Percentiles rank a stretch among this genome's conserved stretches.
phyloP scores from a whole-genome alignment of 805 yeast species.

The Candida sonorensis region DNA sequence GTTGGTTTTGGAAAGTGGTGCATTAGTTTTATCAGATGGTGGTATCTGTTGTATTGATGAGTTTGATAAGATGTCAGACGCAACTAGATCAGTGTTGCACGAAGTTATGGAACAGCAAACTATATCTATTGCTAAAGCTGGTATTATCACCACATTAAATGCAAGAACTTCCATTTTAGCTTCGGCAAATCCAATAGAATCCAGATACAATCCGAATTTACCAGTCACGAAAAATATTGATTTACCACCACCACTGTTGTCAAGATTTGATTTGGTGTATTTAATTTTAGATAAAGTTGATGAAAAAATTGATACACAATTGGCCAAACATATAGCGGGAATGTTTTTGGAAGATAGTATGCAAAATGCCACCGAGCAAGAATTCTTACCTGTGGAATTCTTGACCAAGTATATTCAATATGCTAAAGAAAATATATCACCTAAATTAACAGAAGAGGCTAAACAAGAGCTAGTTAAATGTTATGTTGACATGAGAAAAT shows the following conservation, averaged over 20 bases:
- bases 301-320: constrained; percentile 71
- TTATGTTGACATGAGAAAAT: constrained; percentile 88
- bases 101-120: constrained; percentile 99
- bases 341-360: constrained; percentile 89
- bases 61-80: constrained; percentile 94
- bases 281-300: constrained; percentile 89
- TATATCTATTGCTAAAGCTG: constrained; percentile 96
- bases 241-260: constrained; percentile 89
- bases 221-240: constrained; percentile 96
- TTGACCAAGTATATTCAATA: constrained; percentile 86
- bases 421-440: constrained; percentile 80
- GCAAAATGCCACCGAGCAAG: constrained; percentile 57
- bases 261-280: constrained; percentile 93
- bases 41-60: constrained; percentile 99
- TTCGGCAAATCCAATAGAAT: constrained; percentile 94
- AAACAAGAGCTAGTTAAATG: constrained; percentile 78
- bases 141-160: constrained; percentile 92
- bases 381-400: constrained; percentile 78
- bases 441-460: constrained; percentile 75
- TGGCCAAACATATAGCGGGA: constrained; percentile 85
- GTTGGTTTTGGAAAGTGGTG: constrained; percentile 91
- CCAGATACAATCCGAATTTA: constrained; percentile 88
- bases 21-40: constrained; percentile 92
- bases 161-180: constrained; percentile 96
- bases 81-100: constrained; percentile 90